Base-by-base conservation (phyloP, 2,329 filamentous ascomycete species). In the Aspergillus puulaauensis region DNA sequence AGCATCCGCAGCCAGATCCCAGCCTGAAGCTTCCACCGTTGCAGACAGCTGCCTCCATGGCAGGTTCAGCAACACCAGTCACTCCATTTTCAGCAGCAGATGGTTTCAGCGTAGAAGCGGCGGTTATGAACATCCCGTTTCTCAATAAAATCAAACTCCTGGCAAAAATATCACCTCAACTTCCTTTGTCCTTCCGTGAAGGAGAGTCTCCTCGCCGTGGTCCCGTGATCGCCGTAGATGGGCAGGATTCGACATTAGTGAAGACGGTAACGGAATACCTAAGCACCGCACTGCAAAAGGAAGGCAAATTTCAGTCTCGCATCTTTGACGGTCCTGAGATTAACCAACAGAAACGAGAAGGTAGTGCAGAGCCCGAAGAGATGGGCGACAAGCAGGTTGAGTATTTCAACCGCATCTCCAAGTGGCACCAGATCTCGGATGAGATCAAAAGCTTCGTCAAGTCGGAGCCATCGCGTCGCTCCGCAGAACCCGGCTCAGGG, bases 171-270 rank as follows among this genome's bases (percentile, higher is more conserved):
- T 89, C 89, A 46, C 90, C 88, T 23, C 86, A 90, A 0, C 78
- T 90, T 14, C 75, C 77, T 6, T 65, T 67, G 1, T 65, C 67
- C 24, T 72, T 71, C 57, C 66, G 65, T 4, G 65, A 70, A 41
- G 59, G 62, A 9, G 57, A 49, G 17, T 58, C 64, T 6, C 79
- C 66, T 64, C 77, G 79, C 6, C 84, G 92, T n/a, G 93, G 93
- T 0, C 85, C 90, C 0, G 83, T 97, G 39, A 87, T 98, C 61
- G 89, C 90, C 0, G 79, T 98, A 27, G 93, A 98, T 73, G 93
- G 93, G 1, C 82, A 88, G 17, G 83, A 88, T 57, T 72, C 77
- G 2, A 80, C 83, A 9, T 84, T 90, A 4, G 86, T 90, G 3
- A 77, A 81, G 3, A 82, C 84, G 17, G 84, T 96, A 19, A 82